Evolutionary conservation across 2,329 filamentous ascomycete species (phyloP), one percentile per base, ranked within the genome.

Genomic region (Penicillium sp.): DNA sequence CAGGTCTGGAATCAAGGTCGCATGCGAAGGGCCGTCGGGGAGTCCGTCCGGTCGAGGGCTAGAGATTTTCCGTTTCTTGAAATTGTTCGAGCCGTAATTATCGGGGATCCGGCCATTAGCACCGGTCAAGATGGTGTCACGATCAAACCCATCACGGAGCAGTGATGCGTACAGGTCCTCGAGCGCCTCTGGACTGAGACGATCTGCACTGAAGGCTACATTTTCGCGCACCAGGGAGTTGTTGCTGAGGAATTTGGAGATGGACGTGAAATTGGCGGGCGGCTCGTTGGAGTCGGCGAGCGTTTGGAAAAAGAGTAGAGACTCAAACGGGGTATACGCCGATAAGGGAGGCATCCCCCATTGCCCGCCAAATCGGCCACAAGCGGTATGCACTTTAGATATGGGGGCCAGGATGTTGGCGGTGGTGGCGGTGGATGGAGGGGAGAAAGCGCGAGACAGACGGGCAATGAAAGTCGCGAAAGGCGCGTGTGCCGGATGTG

Each of bases 251-350:
- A 84, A 73, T 55, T 86, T 79, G 49, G 89, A 90, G 54, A 93
- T 87, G 58, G 77, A 78, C 61, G 73, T 73, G 72, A 94, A 93
- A 65, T 80, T 82, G 52, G 76, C 68, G 45, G 81, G 73, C 56
- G 82, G 79, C 56, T 83, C 74, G 64, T 86, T 86, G 68, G 86
- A 78, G 58, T 76, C 75, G 57, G 83, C 78, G 55, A 94, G 78
- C 52, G 84, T 85, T 71, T 91, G 88, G 73, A 93, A 91, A 63
- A 95, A 79, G 57, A 93, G 80, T 53, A 94, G 79, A 64, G 85
- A 86, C 78, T 95, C 90, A 75, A 94, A 86, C 59, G 85, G 81
- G 65, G 88, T 91, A 72, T 93, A 90, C 63, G 78, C 76, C 65
- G 81, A 77, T 69, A 76, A 65, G 68, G 75, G 74, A 73, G 75